Percentiles rank a stretch among this genome's conserved stretches.
Evolutionary conservation across 1,284 basidiomycete species (phyloP).

Genomic region (Pascua sp.): DNA sequence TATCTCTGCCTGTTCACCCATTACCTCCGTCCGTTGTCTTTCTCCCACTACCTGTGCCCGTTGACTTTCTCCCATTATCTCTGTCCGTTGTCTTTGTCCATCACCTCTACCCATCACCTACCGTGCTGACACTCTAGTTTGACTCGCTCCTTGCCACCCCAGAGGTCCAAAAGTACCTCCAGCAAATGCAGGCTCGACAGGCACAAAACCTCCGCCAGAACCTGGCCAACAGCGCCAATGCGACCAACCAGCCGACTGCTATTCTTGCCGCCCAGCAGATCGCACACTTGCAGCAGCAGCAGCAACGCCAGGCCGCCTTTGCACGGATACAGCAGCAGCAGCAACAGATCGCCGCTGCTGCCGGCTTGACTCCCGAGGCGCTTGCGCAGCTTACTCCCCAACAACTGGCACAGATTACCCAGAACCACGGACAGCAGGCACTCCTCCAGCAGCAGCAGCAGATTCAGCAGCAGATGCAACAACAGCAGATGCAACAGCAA

Average conservation of each 20-base stretch:
- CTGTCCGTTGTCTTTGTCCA: too few relatives aligned
- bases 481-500: constrained; percentile 10
- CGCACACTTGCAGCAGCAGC: constrained; percentile 18
- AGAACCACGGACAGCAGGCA: constrained; percentile 10
- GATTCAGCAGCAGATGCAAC: constrained; percentile 4
- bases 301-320: constrained; percentile 10
- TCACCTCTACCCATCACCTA: neutral
- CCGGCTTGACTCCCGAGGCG: constrained; percentile 10
- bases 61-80: too few relatives aligned
- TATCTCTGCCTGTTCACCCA: too few relatives aligned
- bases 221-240: constrained; percentile 3
- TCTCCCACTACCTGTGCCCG: too few relatives aligned
- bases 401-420: constrained; percentile 18
- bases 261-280: constrained; percentile 25
- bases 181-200: constrained; percentile 14
- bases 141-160: constrained; percentile 15
- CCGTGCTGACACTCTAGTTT: constrained; percentile 11
- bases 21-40: too few relatives aligned
- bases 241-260: constrained; percentile 16
- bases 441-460: constrained; percentile 17
- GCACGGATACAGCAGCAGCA: constrained; percentile 16
- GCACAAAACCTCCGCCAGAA: constrained; percentile 12
- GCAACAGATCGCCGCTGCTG: constrained; percentile 11
- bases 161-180: constrained; percentile 18
- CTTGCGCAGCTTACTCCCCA: constrained; percentile 15